Percentiles rank a stretch among this genome's conserved stretches.
phyloP scores from a whole-genome alignment of 2,329 filamentous ascomycete species.

The Xylariales sp. region DNA sequence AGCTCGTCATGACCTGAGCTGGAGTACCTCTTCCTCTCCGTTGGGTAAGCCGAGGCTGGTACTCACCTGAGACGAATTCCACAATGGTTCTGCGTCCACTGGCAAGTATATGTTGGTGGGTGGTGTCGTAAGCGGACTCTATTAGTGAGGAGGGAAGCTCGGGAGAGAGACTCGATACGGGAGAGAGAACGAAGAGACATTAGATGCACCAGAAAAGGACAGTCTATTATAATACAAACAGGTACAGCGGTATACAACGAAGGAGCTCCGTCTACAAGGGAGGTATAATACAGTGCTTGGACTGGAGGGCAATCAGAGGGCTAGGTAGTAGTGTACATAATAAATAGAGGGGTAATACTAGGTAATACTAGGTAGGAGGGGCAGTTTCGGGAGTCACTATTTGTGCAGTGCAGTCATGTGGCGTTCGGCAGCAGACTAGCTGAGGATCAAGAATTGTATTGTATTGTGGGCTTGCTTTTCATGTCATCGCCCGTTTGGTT shows the following conservation, averaged over 20 bases:
- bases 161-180: constrained; percentile 44
- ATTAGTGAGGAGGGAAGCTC: constrained; percentile 38
- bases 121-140: constrained; percentile 41
- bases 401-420: constrained; percentile 26
- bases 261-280: constrained; percentile 9
- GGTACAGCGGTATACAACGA: constrained; percentile 18
- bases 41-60: constrained; percentile 18
- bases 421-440: constrained; percentile 13
- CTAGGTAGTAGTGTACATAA: constrained; percentile 31
- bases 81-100: constrained; percentile 40
- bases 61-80: constrained; percentile 38
- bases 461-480: constrained; percentile 25
- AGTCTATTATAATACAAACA: constrained; percentile 33
- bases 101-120: constrained; percentile 27
- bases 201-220: constrained; percentile 34
- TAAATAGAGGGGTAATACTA: constrained; percentile 35
- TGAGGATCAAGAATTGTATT: constrained; percentile 18
- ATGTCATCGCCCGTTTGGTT: constrained; percentile 1
- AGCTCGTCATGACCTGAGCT: constrained; percentile 18
- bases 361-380: constrained; percentile 21
- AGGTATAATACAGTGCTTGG: constrained; percentile 32
- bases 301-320: constrained; percentile 7
- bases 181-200: constrained; percentile 46
- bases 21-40: constrained; percentile 6
- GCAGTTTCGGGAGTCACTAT: constrained; percentile 30